phyloP scores from a whole-genome alignment of 1,284 basidiomycete species.

The Fomitopsis schrenkii region DNA sequence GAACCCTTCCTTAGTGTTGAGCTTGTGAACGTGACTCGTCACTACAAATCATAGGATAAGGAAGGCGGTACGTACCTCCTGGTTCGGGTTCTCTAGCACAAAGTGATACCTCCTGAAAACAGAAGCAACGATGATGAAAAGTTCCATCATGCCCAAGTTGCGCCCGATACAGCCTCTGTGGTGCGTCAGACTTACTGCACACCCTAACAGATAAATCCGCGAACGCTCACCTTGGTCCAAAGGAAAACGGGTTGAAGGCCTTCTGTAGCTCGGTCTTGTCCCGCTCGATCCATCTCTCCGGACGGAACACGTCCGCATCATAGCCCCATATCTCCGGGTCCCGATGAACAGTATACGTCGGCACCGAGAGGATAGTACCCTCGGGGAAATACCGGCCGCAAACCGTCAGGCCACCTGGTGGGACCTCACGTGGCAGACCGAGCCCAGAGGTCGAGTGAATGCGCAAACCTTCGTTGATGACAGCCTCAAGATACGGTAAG shows the following conservation, averaged over 20 bases:
- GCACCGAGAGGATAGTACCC: slow-evolving; percentile 72
- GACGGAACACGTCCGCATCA: slow-evolving; percentile 70
- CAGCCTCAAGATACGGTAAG: slow-evolving; percentile 74
- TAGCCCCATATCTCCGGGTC: slow-evolving; percentile 70
- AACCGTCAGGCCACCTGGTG: slow-evolving; percentile 63
- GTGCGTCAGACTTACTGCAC: neutral
- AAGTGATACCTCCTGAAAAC: slow-evolving; percentile 72
- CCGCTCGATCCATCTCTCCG: slow-evolving; percentile 78
- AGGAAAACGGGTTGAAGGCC: slow-evolving; percentile 75
- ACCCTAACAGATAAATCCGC: neutral
- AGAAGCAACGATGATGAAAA: slow-evolving; percentile 71
- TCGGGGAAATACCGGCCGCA: slow-evolving; percentile 59
- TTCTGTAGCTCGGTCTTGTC: slow-evolving; percentile 59
- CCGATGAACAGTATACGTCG: slow-evolving; percentile 78
- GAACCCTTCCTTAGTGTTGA: slow-evolving; percentile 74
- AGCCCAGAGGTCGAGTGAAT: slow-evolving; percentile 78
- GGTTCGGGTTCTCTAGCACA: slow-evolving; percentile 52
- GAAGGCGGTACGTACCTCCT: slow-evolving; percentile 42
- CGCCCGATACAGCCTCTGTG: slow-evolving; percentile 69
- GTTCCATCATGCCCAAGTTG: slow-evolving; percentile 72
- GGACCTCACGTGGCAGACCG: slow-evolving; percentile 76
- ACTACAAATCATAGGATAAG: neutral
- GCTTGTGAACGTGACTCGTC: slow-evolving; percentile 29
- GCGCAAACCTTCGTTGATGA: slow-evolving; percentile 81
- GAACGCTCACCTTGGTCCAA: slow-evolving; percentile 51